Percentiles rank a stretch among this genome's conserved stretches.
Evolutionary conservation across 805 yeast species (phyloP).

Genomic region (Myxozyma melibiosi): DNA sequence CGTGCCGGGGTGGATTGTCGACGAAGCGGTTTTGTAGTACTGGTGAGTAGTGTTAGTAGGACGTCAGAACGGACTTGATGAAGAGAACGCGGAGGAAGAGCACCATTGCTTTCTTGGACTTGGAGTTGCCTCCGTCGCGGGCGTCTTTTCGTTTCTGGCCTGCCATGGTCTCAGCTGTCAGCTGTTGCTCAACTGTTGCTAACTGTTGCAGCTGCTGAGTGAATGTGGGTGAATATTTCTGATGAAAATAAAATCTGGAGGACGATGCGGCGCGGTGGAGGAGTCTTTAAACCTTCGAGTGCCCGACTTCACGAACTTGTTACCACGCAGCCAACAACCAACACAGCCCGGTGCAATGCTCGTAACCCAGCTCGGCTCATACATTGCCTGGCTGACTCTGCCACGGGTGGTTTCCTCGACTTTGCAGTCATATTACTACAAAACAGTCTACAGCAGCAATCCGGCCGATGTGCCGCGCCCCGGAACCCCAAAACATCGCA

Average conservation of each 20-base stretch:
- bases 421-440: slow-evolving; percentile 34
- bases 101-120: slow-evolving; percentile 15
- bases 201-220: too few species aligned
- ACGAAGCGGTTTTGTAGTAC: slow-evolving; percentile 26
- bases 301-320: background rate
- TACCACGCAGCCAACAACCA: background rate
- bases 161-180: too few species aligned
- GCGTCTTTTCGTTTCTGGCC: slow-evolving; percentile 11
- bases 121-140: background rate
- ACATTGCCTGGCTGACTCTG: slow-evolving; percentile 34
- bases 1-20: slow-evolving; percentile 51
- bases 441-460: slow-evolving; percentile 3
- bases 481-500: slow-evolving; percentile 11
- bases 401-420: slow-evolving; percentile 33
- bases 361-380: slow-evolving; percentile 4
- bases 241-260: too few species aligned
- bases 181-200: too few species aligned
- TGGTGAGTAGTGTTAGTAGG: background rate
- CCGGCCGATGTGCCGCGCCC: slow-evolving; percentile 9
- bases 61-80: background rate
- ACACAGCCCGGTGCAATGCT: background rate
- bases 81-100: background rate
- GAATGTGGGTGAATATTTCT: too few species aligned
- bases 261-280: too few species aligned
- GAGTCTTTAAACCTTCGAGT: too few species aligned